Evolutionary conservation across 2,329 filamentous ascomycete genomes (phyloP).

Genomic region (Diaporthe aspalathi): DNA sequence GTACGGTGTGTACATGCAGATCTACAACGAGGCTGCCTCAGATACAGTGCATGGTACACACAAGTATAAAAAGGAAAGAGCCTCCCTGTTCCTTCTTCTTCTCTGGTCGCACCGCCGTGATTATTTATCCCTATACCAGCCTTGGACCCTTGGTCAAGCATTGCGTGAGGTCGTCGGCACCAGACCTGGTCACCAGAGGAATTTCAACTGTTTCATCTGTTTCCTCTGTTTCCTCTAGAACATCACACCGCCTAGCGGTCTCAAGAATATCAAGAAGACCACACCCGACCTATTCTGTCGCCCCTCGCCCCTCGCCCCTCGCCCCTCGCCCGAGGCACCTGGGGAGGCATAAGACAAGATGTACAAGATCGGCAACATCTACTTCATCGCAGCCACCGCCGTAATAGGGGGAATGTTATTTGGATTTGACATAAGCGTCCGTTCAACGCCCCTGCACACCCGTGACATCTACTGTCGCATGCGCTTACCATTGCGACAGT

Average conservation of each 20-base stretch:
- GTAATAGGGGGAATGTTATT: constrained; percentile 50
- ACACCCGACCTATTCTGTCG: background rate
- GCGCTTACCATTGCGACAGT: no score
- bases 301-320: no score
- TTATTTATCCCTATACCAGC: background rate
- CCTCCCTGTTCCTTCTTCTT: constrained; percentile 12
- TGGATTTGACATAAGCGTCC: constrained; percentile 37
- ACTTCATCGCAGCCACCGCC: constrained; percentile 56
- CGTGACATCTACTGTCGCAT: no score
- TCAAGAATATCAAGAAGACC: background rate
- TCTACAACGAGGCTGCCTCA: constrained; percentile 11
- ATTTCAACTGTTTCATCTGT: background rate
- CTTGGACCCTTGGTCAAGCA: background rate
- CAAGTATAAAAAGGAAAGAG: constrained; percentile 34
- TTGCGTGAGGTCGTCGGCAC: constrained; percentile 5
- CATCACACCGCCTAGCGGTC: constrained; percentile 8
- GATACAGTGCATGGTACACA: constrained; percentile 13
- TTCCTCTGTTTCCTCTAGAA: background rate
- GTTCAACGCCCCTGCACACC: no score
- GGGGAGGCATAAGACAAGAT: constrained; percentile 10
- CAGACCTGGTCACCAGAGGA: background rate
- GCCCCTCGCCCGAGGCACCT: background rate
- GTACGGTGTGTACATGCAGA: constrained; percentile 9
- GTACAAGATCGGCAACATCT: constrained; percentile 52
- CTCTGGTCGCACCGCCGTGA: background rate